These are phyloP conservation scores for Sporothrix sp. DNA, from an alignment of 2,329 filamentous ascomycete genomes.

Conservation along the genomic window DNA sequence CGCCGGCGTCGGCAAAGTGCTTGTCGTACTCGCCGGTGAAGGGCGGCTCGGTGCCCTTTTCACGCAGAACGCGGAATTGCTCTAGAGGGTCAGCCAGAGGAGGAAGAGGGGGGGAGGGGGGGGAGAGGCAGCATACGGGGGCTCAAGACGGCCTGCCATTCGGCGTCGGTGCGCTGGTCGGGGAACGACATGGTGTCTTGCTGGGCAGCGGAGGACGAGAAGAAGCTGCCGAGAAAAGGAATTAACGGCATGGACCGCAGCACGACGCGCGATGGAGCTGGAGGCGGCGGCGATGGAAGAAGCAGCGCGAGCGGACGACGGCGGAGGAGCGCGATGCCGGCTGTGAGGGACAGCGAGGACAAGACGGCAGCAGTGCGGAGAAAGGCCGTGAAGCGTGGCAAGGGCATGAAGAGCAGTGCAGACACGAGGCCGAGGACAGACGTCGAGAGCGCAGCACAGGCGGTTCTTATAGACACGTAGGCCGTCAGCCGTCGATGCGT, in stretches of 20 bases:
- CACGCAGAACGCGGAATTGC: constrained; percentile 86
- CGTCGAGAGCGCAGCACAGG: too few relatives aligned
- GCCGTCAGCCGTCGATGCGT: background rate
- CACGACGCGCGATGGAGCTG: constrained; percentile 18
- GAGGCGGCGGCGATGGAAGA: constrained; percentile 35
- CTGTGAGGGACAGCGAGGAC: constrained; percentile 38
- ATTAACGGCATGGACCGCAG: constrained; percentile 60
- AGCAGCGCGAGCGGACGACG: constrained; percentile 35
- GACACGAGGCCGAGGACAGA: too few relatives aligned
- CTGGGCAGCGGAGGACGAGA: constrained; percentile 49
- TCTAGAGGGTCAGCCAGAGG: constrained; percentile 43
- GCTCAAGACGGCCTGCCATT: constrained; percentile 82
- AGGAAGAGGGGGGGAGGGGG: background rate
- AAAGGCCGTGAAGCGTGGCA: constrained; percentile 38
- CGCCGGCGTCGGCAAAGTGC: constrained; percentile 64
- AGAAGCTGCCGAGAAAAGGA: constrained; percentile 68
- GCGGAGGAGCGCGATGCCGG: constrained; percentile 28
- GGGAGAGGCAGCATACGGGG: constrained; percentile 32
- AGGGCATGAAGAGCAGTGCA: constrained; percentile 35
- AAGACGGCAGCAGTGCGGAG: constrained; percentile 28
- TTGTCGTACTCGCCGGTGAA: constrained; percentile 79
- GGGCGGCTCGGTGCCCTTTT: constrained; percentile 83
- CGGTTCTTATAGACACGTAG: constrained; percentile 3
- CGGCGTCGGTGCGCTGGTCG: constrained; percentile 67
- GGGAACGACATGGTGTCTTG: constrained; percentile 57